Conservation (phyloP, 805 yeast genomes). For the Maudiozyma bulderi region DNA sequence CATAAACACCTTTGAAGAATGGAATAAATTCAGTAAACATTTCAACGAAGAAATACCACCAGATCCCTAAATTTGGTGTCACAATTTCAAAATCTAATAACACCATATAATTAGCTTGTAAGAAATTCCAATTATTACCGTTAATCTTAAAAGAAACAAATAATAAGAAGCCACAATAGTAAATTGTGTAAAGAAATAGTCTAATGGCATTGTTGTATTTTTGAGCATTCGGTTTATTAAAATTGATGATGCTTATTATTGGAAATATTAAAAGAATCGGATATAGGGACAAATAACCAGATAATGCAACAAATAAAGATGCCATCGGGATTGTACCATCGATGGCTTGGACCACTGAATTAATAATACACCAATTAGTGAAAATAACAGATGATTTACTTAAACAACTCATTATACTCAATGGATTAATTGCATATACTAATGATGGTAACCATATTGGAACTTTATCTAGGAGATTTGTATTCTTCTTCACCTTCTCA, state of each 20-base stretch:
- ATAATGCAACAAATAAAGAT: constrained; percentile 31
- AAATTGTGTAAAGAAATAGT: constrained; percentile 1
- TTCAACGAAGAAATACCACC: constrained; percentile 98
- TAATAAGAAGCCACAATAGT: constrained; percentile 17
- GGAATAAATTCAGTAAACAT: constrained; percentile 83
- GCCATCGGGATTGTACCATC: constrained; percentile 28
- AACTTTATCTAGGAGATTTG: constrained; percentile 6
- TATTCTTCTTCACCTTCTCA: constrained; percentile 22
- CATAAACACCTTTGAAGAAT: constrained; percentile 78
- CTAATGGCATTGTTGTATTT: neutral
- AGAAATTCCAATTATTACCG: constrained; percentile 34
- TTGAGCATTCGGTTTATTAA: neutral
- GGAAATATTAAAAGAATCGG: constrained; percentile 57
- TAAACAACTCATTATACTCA: constrained; percentile 56
- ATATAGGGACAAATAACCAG: constrained; percentile 54
- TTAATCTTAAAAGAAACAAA: constrained; percentile 32
- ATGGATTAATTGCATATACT: constrained; percentile 71
- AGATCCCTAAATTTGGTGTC: constrained; percentile 83
- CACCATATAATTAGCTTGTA: constrained; percentile 49
- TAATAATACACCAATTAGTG: constrained; percentile 47
- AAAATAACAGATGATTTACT: constrained; percentile 60
- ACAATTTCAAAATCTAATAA: constrained; percentile 55
- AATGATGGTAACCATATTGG: constrained; percentile 41
- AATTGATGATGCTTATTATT: constrained; percentile 1
- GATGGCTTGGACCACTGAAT: constrained; percentile 38